Evolutionary conservation across 2,329 filamentous ascomycete genomes (phyloP), one percentile per base, ranked within the genome.

Genomic region (Penicillium hordei): DNA sequence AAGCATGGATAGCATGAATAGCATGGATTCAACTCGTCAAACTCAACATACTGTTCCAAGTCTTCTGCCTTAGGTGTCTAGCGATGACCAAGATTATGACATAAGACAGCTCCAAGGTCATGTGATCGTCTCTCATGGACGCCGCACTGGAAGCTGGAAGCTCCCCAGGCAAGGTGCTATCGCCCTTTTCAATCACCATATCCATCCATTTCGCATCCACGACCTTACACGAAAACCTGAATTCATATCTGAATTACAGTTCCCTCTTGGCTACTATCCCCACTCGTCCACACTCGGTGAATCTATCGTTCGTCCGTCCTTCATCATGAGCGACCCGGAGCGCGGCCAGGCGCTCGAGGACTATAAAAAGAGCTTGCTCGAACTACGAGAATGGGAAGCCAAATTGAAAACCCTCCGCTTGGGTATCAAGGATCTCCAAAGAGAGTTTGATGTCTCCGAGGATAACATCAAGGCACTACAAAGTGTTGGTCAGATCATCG

Each of bases 381-480:
- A 99, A 78, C 96, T 95, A 69, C 87, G 95, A 78, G 94, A 99
- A 83, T 97, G 92, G 92, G 95, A 99, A 78, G 89, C 93, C 52
- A 99, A 97, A 83, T 86, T 99, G 61, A 99, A 97, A 82, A 86
- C 89, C 52, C 81, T 99, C 69, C 90, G 94, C 62, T 82, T 96
- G 78, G 94, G 97, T 68, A 97, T 99, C 77, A 99, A 97, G 81
- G 91, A 89, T 59, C 79, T 97, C 55, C 91, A 96, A 75, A 92
- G 90, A 73, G 93, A 97, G 70, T 99, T 93, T 72, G 93, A 99
- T 76, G 87, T 93, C 67, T 97, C 94, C 53, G 94, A 99, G 76
- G 95, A 99, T 66, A 97, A 97, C 81, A 97, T 99, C 83, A 99
- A 99, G 83, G 94, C 94, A 66, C 82, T 99, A 72, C 94, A 99